Conservation (phyloP, 1,139 yeast species). For the Blastobotrys proliferans region DNA sequence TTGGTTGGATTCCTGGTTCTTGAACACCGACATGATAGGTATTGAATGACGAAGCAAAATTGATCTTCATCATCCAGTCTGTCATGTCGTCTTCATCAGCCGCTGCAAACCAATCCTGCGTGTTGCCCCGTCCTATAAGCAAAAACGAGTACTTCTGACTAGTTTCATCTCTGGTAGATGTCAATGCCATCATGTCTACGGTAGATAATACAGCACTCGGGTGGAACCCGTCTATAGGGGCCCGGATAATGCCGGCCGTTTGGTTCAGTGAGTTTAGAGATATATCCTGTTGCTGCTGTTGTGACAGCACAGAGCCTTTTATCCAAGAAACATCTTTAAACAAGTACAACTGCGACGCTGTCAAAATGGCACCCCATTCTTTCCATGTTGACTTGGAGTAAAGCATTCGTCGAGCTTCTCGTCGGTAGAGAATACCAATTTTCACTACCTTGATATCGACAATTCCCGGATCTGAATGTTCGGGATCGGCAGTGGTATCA, state of each 20-base stretch:
- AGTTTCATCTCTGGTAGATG: conserved; percentile 15
- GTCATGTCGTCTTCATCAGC: conserved; percentile 38
- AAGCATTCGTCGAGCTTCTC: conserved; percentile 36
- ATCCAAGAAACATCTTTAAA: conserved; percentile 41
- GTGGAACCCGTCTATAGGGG: conserved; percentile 39
- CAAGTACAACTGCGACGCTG: conserved; percentile 40
- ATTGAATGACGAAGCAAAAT: conserved; percentile 50
- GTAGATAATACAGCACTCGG: conserved; percentile 37
- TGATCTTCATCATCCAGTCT: conserved; percentile 56
- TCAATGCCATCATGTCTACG: conserved; percentile 37
- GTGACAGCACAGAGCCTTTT: conserved; percentile 20
- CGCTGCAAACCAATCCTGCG: conserved; percentile 38
- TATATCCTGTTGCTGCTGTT: conserved; percentile 2
- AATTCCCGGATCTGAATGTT: conserved; percentile 36
- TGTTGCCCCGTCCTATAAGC: conserved; percentile 34
- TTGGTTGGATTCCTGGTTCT: conserved; percentile 12
- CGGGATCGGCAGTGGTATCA: conserved; percentile 25
- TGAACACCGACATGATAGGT: conserved; percentile 38
- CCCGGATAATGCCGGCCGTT: conserved; percentile 26
- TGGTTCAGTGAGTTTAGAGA: conserved; percentile 12
- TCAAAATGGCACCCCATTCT: conserved; percentile 42
- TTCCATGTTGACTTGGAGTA: conserved; percentile 35
- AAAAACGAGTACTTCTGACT: conserved; percentile 26
- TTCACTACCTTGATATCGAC: conserved; percentile 40
- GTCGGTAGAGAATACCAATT: conserved; percentile 36